phyloP scores from a whole-genome alignment of 495 filamentous ascomycete genomes.

The Neurospora sp. region DNA sequence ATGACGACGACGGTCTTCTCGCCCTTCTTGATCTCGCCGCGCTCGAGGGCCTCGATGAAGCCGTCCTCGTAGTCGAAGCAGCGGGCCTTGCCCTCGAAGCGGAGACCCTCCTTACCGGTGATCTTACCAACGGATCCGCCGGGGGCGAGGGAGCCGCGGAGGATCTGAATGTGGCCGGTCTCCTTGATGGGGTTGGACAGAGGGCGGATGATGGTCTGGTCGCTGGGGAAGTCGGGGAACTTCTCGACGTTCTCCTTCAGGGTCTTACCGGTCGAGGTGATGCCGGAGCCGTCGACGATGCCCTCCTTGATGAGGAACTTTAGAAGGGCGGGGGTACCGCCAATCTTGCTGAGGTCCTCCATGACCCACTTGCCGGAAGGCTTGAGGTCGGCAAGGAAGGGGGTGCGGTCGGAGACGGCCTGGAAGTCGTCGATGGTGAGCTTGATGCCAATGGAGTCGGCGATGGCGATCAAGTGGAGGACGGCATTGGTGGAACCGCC shows the following conservation, averaged over 20 bases:
- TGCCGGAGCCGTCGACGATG: slow-evolving; percentile 72
- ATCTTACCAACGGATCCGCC: slow-evolving; percentile 95
- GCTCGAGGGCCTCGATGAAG: slow-evolving; percentile 68
- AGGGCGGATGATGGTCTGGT: slow-evolving; percentile 88
- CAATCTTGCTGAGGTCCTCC: slow-evolving; percentile 80
- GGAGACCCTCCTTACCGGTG: slow-evolving; percentile 91
- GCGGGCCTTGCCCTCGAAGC: slow-evolving; percentile 77
- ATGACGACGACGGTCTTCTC: slow-evolving; percentile 98
- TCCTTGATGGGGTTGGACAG: slow-evolving; percentile 85
- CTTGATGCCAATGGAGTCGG: slow-evolving; percentile 85
- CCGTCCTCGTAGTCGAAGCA: slow-evolving; percentile 79
- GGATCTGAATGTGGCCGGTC: slow-evolving; percentile 94
- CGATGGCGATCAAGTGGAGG: slow-evolving; percentile 92
- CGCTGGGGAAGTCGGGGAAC: slow-evolving; percentile 63
- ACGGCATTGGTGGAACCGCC: slow-evolving; percentile 97
- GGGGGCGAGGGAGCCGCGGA: slow-evolving; percentile 81
- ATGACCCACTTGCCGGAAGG: slow-evolving; percentile 96
- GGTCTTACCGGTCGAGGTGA: slow-evolving; percentile 93
- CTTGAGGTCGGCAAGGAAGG: slow-evolving; percentile 93
- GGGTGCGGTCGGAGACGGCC: slow-evolving; percentile 77
- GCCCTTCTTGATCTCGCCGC: slow-evolving; percentile 81
- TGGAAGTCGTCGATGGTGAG: slow-evolving; percentile 98
- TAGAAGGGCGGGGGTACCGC: slow-evolving; percentile 81
- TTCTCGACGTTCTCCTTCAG: slow-evolving; percentile 81
- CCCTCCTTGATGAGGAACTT: slow-evolving; percentile 89